Evolutionary conservation across 805 yeast genomes (phyloP).

Genomic region (Zygosaccharomyces bailii): DNA sequence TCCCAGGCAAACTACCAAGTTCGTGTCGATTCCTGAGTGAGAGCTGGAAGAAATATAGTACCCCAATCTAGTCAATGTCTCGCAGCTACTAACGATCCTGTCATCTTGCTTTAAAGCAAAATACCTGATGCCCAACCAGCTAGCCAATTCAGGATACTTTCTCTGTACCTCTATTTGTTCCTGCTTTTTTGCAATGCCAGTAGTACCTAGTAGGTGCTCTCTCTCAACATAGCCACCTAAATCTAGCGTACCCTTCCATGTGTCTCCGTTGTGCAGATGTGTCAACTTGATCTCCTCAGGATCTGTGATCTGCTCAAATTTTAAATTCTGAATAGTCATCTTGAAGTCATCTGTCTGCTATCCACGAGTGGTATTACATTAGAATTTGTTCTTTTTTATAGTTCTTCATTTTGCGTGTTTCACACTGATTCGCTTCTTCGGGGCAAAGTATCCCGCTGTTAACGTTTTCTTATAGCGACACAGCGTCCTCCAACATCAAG

Average conservation of each 20-base stretch:
- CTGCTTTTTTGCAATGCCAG: conserved; percentile 28
- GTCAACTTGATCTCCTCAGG: conserved; percentile 38
- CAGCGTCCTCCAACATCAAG: conserved; percentile 11
- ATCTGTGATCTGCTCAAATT: conserved; percentile 27
- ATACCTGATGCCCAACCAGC: conserved; percentile 37
- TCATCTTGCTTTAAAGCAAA: conserved; percentile 34
- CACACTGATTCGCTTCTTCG: background rate
- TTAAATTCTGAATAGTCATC: conserved; percentile 13
- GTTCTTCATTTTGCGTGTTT: background rate
- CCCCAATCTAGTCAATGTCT: conserved; percentile 39
- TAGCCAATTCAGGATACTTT: conserved; percentile 18
- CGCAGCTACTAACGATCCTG: conserved; percentile 41
- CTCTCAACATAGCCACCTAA: conserved; percentile 39
- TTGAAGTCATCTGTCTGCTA: too few species aligned
- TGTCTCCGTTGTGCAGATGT: conserved; percentile 34
- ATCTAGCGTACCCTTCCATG: conserved; percentile 37
- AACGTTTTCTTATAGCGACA: conserved; percentile 5
- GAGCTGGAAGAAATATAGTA: conserved; percentile 30
- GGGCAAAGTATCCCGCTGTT: background rate
- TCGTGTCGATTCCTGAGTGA: conserved; percentile 29
- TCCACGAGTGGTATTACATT: too few species aligned
- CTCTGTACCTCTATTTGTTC: conserved; percentile 14
- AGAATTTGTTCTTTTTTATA: background rate
- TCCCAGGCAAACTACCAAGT: conserved; percentile 47
- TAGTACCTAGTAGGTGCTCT: conserved; percentile 34